These are phyloP conservation scores for Geosiphon pyriformis DNA, from an alignment of 192 early-diverging fungal species.

Conservation along the genomic window DNA sequence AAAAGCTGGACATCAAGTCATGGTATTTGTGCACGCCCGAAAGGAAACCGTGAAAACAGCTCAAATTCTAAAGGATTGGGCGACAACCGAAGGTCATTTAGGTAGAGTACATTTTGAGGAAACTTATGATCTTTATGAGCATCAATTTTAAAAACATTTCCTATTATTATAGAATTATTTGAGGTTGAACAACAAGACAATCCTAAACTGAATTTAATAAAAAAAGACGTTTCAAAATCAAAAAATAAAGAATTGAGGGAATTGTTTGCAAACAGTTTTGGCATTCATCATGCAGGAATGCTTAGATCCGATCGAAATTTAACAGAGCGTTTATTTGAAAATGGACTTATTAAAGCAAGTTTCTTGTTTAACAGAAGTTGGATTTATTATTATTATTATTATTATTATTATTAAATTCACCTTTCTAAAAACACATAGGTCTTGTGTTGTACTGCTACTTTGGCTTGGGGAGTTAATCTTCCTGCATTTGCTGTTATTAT, in stretches of 20 bases:
- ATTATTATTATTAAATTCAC: neutral
- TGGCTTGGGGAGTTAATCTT: slow-evolving; percentile 99
- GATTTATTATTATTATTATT: too few species aligned
- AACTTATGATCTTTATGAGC: neutral
- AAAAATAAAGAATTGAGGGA: slow-evolving; percentile 84
- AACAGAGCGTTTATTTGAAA: slow-evolving; percentile 85
- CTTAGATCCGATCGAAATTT: slow-evolving; percentile 78
- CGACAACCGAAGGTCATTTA: slow-evolving; percentile 50
- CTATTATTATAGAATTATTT: slow-evolving; percentile 27
- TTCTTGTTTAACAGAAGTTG: neutral
- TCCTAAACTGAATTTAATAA: slow-evolving; percentile 42
- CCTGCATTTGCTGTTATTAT: slow-evolving; percentile 98
- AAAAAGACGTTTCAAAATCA: slow-evolving; percentile 64
- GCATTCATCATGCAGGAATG: slow-evolving; percentile 98
- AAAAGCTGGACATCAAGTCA: slow-evolving; percentile 87
- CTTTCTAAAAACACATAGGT: slow-evolving; percentile 42
- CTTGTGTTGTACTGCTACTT: slow-evolving; percentile 93
- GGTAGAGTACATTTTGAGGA: slow-evolving; percentile 33
- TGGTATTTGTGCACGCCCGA: slow-evolving; percentile 99
- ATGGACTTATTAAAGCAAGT: slow-evolving; percentile 65
- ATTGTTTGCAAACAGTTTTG: slow-evolving; percentile 76
- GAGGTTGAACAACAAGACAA: slow-evolving; percentile 49
- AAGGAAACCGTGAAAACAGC: slow-evolving; percentile 98
- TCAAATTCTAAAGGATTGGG: slow-evolving; percentile 70
- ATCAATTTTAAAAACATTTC: neutral